phyloP scores from a whole-genome alignment of 495 filamentous ascomycete species.

The Staphylotrichum longicolle region DNA sequence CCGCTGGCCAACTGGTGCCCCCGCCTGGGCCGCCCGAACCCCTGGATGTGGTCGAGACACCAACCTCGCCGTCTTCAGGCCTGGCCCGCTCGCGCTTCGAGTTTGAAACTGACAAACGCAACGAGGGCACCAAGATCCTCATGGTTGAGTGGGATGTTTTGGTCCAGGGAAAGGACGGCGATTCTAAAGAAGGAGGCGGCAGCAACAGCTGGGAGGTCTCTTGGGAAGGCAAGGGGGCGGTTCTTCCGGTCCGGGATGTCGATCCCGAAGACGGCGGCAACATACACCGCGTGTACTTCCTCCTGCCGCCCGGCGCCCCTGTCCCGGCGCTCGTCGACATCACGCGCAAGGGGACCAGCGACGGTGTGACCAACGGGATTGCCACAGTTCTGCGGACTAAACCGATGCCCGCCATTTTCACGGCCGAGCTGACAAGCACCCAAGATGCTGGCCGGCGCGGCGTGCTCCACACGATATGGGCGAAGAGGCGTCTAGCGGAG shows the following conservation, averaged over 20 bases:
- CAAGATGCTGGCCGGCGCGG: slow-evolving; percentile 69
- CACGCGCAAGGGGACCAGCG: slow-evolving; percentile 39
- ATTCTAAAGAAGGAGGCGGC: neutral
- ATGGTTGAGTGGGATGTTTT: slow-evolving; percentile 82
- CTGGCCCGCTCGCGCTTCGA: slow-evolving; percentile 75
- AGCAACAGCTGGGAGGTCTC: slow-evolving; percentile 66
- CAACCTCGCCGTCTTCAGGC: slow-evolving; percentile 41
- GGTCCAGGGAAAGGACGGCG: slow-evolving; percentile 22
- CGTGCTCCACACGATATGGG: slow-evolving; percentile 81
- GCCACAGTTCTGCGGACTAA: slow-evolving; percentile 52
- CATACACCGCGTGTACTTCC: slow-evolving; percentile 67
- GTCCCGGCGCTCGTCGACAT: slow-evolving; percentile 70
- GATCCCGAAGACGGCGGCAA: slow-evolving; percentile 25
- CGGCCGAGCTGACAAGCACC: slow-evolving; percentile 63
- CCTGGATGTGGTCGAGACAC: slow-evolving; percentile 39
- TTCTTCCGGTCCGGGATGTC: slow-evolving; percentile 61
- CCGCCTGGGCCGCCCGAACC: slow-evolving; percentile 20
- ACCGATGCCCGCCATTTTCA: slow-evolving; percentile 78
- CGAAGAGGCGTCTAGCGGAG: slow-evolving; percentile 68
- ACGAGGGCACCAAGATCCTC: slow-evolving; percentile 79
- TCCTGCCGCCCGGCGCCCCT: slow-evolving; percentile 63
- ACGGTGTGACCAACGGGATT: slow-evolving; percentile 4
- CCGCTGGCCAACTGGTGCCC: slow-evolving; percentile 19
- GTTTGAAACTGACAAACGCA: slow-evolving; percentile 71
- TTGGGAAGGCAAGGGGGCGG: slow-evolving; percentile 70